Evolutionary conservation across 1,139 yeast species (phyloP), one percentile per base, ranked within the genome.

Genomic region (Pichia sp.): DNA sequence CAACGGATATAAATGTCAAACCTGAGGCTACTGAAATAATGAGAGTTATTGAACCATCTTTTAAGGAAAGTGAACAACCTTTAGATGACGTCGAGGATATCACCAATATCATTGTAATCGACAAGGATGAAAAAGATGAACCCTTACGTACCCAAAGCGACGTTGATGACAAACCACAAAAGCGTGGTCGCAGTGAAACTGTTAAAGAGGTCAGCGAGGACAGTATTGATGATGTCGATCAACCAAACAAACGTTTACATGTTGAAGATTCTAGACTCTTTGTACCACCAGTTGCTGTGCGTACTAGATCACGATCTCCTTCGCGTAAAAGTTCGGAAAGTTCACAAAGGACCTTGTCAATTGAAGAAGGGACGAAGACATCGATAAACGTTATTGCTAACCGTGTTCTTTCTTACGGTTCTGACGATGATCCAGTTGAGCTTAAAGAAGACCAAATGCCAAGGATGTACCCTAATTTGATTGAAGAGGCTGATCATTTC

Each of bases 231-330:
- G 45, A 38, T n/a, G 36, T 29, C 15, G 54, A 52, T 4, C 49
- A 41, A 5, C 26, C 54, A 8, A 26, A 47, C 11, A 52, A 51
- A n/a, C 45, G 56, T 29, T 11, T 45, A 15, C 54, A 53, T 38
- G 11, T 50, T 26, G 49, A 36, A 10, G 50, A 50, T 11, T 23
- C 52, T 2, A 55, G 53, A 26, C 51, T 54, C 2, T 19, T 36
- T 13, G 55, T 53, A 1, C 56, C 59, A 16, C 61, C 61, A 4
- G 59, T 58, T 29, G 60, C 62, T 7, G 60, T 57, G 2, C 59
- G 62, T 38, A 59, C 64, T 1, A 55, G 69, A 38, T 59, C 67
- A 3, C 54, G 62, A 23, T 64, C 69, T n/a, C 67, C 67, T 23
- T 58, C 61, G 13, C 55, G 68, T 43, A 61, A 58, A 40, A 59